phyloP scores from a whole-genome alignment of 2,329 filamentous ascomycete species.

The Xylariaceae sp. region DNA sequence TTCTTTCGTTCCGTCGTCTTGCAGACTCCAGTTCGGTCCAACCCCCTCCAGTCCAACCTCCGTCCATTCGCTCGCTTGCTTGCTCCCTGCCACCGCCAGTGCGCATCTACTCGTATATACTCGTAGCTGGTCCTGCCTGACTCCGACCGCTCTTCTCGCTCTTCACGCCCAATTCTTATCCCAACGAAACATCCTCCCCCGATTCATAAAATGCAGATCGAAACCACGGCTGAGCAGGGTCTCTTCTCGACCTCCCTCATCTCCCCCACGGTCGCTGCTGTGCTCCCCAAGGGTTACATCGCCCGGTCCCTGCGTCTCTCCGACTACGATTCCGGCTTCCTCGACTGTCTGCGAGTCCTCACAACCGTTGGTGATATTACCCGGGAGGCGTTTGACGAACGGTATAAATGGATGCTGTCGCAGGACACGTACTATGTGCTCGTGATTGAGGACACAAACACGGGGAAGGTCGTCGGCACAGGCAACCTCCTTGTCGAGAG shows the following conservation, averaged over 20 bases:
- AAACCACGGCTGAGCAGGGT: conserved; percentile 42
- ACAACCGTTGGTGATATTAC: conserved; percentile 88
- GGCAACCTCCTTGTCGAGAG: conserved; percentile 87
- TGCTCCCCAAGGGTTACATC: conserved; percentile 74
- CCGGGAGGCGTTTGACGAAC: conserved; percentile 66
- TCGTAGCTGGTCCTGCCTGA: neutral
- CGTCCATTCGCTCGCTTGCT: neutral
- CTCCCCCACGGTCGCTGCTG: conserved; percentile 64
- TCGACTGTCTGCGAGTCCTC: conserved; percentile 85
- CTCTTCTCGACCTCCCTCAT: conserved; percentile 77
- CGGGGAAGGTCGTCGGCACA: conserved; percentile 72
- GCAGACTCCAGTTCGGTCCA: neutral
- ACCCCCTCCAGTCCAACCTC: neutral
- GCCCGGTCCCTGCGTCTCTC: conserved; percentile 72
- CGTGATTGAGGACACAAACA: conserved; percentile 68
- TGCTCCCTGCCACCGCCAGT: neutral
- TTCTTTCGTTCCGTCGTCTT: neutral
- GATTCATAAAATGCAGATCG: neutral
- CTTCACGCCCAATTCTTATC: neutral
- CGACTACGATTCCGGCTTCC: conserved; percentile 78
- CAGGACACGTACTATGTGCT: conserved; percentile 80
- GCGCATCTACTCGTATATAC: neutral
- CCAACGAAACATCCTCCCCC: neutral
- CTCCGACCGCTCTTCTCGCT: neutral
- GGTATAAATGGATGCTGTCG: conserved; percentile 74